phyloP scores from a whole-genome alignment of 495 filamentous ascomycete genomes.

The Penicillium waksmanii region DNA sequence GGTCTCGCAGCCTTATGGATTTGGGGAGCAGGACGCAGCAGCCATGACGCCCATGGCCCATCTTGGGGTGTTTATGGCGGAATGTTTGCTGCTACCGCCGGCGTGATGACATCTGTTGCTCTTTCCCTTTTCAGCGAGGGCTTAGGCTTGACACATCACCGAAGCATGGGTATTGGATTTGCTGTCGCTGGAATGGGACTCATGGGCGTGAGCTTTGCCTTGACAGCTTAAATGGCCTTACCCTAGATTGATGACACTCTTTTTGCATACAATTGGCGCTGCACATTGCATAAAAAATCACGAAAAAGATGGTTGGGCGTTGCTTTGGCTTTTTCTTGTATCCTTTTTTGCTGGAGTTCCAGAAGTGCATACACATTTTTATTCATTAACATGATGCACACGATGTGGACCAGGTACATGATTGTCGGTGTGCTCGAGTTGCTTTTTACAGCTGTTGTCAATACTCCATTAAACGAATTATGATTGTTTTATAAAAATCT shows the following conservation, averaged over 20 bases:
- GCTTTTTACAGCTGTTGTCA: constrained; percentile 2
- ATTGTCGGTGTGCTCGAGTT: not conserved
- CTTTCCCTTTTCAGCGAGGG: constrained; percentile 89
- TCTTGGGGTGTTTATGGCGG: constrained; percentile 79
- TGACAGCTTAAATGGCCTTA: constrained; percentile 59
- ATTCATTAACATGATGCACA: not conserved
- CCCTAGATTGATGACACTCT: not conserved
- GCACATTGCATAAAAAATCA: not conserved
- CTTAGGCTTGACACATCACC: constrained; percentile 77
- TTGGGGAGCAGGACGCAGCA: constrained; percentile 54
- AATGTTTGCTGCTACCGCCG: constrained; percentile 87
- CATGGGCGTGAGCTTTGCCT: constrained; percentile 82
- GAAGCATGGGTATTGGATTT: constrained; percentile 77
- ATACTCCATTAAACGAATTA: not conserved
- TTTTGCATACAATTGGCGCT: constrained; percentile 4
- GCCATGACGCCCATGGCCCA: constrained; percentile 51
- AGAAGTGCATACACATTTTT: not conserved
- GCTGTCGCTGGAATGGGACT: constrained; percentile 90
- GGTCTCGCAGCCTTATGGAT: constrained; percentile 85
- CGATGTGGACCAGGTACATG: not conserved
- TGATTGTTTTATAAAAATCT: not conserved
- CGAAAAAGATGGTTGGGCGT: not conserved
- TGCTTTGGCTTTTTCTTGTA: not conserved
- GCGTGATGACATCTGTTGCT: constrained; percentile 92
- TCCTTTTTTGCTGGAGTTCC: not conserved